phyloP scores from a whole-genome alignment of 495 filamentous ascomycete genomes.

The Podospora bellae-mahoneyi region DNA sequence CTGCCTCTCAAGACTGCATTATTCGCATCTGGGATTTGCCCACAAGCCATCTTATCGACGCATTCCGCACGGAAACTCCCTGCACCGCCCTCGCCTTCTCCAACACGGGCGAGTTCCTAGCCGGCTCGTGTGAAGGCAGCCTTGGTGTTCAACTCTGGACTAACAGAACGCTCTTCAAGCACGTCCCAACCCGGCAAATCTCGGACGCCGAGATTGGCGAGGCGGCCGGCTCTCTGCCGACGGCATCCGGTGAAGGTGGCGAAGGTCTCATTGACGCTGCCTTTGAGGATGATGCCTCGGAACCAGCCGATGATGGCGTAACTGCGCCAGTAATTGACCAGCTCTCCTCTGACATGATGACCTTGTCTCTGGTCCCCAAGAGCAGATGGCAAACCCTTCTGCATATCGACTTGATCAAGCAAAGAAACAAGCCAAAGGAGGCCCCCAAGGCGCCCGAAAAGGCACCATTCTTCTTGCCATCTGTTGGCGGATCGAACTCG shows the following conservation, averaged over 20 bases:
- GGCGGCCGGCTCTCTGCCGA: constrained; percentile 60
- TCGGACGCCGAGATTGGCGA: constrained; percentile 66
- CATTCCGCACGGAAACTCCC: constrained; percentile 67
- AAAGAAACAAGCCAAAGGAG: constrained; percentile 92
- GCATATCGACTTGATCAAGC: constrained; percentile 83
- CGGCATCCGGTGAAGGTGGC: constrained; percentile 80
- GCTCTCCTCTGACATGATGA: constrained; percentile 74
- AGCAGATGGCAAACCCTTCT: constrained; percentile 90
- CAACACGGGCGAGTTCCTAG: constrained; percentile 84
- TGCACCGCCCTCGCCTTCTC: constrained; percentile 87
- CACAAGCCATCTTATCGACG: constrained; percentile 90
- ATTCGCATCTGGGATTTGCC: constrained; percentile 94
- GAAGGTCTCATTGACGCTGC: constrained; percentile 63
- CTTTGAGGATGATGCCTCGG: constrained; percentile 52
- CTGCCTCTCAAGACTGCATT: constrained; percentile 75
- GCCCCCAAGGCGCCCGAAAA: constrained; percentile 88
- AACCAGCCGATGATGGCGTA: constrained; percentile 45
- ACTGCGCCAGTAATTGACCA: constrained; percentile 61
- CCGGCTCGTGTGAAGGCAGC: constrained; percentile 76
- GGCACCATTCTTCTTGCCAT: constrained; percentile 92
- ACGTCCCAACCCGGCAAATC: constrained; percentile 77
- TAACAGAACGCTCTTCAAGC: constrained; percentile 84
- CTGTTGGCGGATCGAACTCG: constrained; percentile 45
- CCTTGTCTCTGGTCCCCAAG: constrained; percentile 82
- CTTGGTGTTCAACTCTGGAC: constrained; percentile 94